These are phyloP conservation scores for Cerrena zonata DNA, from an alignment of 1,284 basidiomycete genomes.

Conservation along the genomic window DNA sequence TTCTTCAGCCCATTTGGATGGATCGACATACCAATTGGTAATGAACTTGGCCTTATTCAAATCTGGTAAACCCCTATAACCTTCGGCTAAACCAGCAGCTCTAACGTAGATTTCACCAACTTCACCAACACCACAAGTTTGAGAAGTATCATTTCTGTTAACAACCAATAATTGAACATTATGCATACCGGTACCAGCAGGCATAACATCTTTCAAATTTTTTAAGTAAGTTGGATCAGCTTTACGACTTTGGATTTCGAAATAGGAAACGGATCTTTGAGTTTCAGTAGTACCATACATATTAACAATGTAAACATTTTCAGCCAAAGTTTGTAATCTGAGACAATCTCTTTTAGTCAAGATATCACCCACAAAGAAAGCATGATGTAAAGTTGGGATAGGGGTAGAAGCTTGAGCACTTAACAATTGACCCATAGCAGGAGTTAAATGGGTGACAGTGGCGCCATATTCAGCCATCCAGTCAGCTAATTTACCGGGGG, in stretches of 20 bases:
- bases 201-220: conserved; percentile 97
- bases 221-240: conserved; percentile 86
- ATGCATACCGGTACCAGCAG: conserved; percentile 95
- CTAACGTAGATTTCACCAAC: conserved; percentile 99
- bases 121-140: conserved; percentile 92
- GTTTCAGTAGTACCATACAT: conserved; percentile 99
- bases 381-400: conserved; percentile 83
- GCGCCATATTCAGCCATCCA: conserved; percentile 95
- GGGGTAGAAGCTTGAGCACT: conserved; percentile 92
- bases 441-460: conserved; percentile 93
- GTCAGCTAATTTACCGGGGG: conserved; percentile 91
- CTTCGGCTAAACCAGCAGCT: conserved; percentile 92
- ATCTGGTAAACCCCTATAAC: conserved; percentile 79
- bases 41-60: conserved; percentile 91
- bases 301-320: conserved; percentile 93
- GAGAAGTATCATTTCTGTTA: conserved; percentile 83
- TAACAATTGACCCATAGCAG: conserved; percentile 98
- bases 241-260: conserved; percentile 85
- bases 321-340: conserved; percentile 87
- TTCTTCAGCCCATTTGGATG: conserved; percentile 50
- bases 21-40: conserved; percentile 83
- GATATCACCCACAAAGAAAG: conserved; percentile 99
- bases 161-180: conserved; percentile 97
- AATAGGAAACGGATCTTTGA: conserved; percentile 97
- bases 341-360: conserved; percentile 98